A percentile compares a stretch with the other conserved stretches of the same genome.
phyloP scores from a whole-genome alignment of 495 filamentous ascomycete species.

The Delitschia confertaspora region DNA sequence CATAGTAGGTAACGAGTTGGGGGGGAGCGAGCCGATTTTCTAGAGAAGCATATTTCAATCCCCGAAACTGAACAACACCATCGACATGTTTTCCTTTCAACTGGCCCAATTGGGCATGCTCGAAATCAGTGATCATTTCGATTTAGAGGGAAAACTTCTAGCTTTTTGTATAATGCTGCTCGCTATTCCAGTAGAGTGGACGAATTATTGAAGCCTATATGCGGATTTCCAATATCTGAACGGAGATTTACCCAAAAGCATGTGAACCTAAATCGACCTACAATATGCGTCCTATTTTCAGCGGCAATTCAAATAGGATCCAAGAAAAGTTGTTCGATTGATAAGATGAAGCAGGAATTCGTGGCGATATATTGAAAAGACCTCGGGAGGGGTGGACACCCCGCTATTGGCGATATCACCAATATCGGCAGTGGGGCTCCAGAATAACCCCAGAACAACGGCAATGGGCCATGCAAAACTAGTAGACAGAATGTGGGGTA shows the following conservation, averaged over 20 bases:
- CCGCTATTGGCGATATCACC: slow-evolving; percentile 16
- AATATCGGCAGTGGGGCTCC: background rate
- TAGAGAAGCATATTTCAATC: slow-evolving; percentile 29
- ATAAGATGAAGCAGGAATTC: no score
- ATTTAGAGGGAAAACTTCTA: no score
- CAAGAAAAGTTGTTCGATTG: no score
- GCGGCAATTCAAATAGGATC: no score
- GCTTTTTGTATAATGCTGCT: no score
- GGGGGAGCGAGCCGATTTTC: slow-evolving; percentile 26
- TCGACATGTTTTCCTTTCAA: slow-evolving; percentile 10
- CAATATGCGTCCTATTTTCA: no score
- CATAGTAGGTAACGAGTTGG: slow-evolving; percentile 19
- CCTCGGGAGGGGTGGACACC: slow-evolving; percentile 12
- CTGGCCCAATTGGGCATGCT: slow-evolving; percentile 11
- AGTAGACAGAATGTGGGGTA: slow-evolving; percentile 10
- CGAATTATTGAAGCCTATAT: no score
- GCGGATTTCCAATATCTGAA: no score
- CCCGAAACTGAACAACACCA: slow-evolving; percentile 26
- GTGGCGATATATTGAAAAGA: slow-evolving; percentile 7
- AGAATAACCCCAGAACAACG: background rate
- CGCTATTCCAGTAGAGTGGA: no score
- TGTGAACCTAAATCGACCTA: no score
- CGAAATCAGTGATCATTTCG: slow-evolving; percentile 11
- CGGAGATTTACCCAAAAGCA: no score
- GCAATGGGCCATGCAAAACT: background rate